Conservation (phyloP, 2,329 filamentous ascomycete species). For the Emmonsia crescens region DNA sequence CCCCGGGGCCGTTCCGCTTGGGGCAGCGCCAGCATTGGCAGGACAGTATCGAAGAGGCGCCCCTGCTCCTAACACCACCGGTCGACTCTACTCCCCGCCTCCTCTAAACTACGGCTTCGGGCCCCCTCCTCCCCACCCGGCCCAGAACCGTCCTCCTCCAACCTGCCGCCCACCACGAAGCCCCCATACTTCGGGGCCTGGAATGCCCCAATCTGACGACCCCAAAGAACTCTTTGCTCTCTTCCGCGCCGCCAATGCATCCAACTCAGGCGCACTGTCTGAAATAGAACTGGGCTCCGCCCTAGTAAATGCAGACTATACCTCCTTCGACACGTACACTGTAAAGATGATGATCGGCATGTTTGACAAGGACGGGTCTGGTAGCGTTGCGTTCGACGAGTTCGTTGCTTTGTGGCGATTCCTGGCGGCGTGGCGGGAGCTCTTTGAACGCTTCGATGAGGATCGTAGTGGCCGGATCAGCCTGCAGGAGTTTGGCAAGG, state of each 20-base stretch:
- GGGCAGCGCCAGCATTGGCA: neutral
- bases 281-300: slow-evolving; percentile 80
- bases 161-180: slow-evolving; percentile 55
- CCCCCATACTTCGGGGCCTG: slow-evolving; percentile 39
- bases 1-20: neutral
- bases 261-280: slow-evolving; percentile 68
- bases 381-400: slow-evolving; percentile 86
- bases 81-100: slow-evolving; percentile 33
- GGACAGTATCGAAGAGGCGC: neutral
- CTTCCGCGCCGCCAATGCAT: slow-evolving; percentile 77
- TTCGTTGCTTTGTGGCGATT: slow-evolving; percentile 97
- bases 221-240: slow-evolving; percentile 61
- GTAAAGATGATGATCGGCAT: slow-evolving; percentile 99
- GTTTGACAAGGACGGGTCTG: slow-evolving; percentile 88
- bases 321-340: slow-evolving; percentile 83
- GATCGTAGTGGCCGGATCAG: slow-evolving; percentile 82
- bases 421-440: slow-evolving; percentile 79
- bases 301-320: slow-evolving; percentile 93
- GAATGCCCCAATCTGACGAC: slow-evolving; percentile 38
- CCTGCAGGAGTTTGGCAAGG: slow-evolving; percentile 76
- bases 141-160: slow-evolving; percentile 45
- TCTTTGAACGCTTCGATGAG: slow-evolving; percentile 91
- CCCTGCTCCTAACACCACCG: slow-evolving; percentile 28
- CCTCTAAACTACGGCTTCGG: slow-evolving; percentile 41
- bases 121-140: slow-evolving; percentile 41